phyloP scores from a whole-genome alignment of 176 grass and related monocot species.

The Alopecurus myosuroides region DNA sequence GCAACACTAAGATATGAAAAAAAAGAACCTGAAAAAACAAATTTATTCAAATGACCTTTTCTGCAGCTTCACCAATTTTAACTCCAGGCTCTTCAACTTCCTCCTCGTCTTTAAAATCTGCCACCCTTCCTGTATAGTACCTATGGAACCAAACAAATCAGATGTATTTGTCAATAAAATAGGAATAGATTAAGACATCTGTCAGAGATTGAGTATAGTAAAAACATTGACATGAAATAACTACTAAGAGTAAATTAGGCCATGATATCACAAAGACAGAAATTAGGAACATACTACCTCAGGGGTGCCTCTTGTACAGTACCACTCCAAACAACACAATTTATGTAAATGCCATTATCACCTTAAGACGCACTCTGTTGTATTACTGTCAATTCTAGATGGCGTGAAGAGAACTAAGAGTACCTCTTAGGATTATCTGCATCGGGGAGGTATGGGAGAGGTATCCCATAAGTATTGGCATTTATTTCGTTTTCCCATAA shows the following conservation, averaged over 20 bases:
- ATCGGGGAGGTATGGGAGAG: background rate
- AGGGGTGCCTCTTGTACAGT: background rate
- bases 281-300: background rate
- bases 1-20: background rate
- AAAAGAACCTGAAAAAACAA: background rate
- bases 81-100: slow-evolving; percentile 54
- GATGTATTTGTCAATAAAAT: background rate
- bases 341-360: background rate
- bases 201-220: background rate
- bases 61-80: slow-evolving; percentile 78
- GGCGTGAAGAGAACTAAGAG: background rate
- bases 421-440: background rate
- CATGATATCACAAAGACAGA: background rate
- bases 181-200: background rate
- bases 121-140: slow-evolving; percentile 76
- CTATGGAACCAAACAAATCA: slow-evolving; percentile 22
- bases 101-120: slow-evolving; percentile 49
- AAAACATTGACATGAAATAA: background rate
- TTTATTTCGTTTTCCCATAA: background rate
- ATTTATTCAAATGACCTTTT: slow-evolving; percentile 55
- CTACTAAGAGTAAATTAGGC: background rate
- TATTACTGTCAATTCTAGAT: background rate
- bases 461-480: background rate
- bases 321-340: slow-evolving; percentile 5
- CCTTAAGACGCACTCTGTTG: background rate